These are phyloP conservation scores for Colletotrichum lini DNA, from an alignment of 2,329 filamentous ascomycete genomes.

Conservation along the genomic window DNA sequence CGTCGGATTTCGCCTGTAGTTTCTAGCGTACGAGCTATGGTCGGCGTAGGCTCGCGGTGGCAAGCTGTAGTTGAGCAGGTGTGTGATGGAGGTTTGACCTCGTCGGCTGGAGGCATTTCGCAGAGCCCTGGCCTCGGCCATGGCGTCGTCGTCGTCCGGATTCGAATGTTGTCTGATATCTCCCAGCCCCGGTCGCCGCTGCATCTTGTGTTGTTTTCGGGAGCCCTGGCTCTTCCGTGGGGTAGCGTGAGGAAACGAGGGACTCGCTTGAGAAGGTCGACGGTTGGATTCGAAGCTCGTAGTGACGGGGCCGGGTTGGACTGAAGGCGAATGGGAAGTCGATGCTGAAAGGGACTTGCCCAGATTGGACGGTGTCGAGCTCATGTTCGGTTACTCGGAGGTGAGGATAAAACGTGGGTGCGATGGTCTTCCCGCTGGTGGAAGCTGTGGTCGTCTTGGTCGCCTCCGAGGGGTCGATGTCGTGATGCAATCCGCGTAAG, in stretches of 20 bases:
- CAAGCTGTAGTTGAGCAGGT: slow-evolving; percentile 91
- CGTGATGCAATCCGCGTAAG: slow-evolving; percentile 30
- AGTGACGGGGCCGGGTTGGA: slow-evolving; percentile 59
- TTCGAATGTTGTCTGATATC: slow-evolving; percentile 51
- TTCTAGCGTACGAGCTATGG: slow-evolving; percentile 65
- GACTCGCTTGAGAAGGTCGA: slow-evolving; percentile 58
- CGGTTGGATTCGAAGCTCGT: slow-evolving; percentile 66
- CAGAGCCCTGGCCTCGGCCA: slow-evolving; percentile 81
- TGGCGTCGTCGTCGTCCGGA: slow-evolving; percentile 85
- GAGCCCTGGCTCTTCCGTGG: slow-evolving; percentile 83
- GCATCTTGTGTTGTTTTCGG: slow-evolving; percentile 87
- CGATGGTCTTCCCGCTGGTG: slow-evolving; percentile 13
- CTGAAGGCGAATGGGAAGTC: slow-evolving; percentile 57
- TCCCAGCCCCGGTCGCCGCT: slow-evolving; percentile 75
- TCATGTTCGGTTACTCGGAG: slow-evolving; percentile 43
- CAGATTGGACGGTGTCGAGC: slow-evolving; percentile 54
- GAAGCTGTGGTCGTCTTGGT: slow-evolving; percentile 19
- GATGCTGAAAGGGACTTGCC: slow-evolving; percentile 68
- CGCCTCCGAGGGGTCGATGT: slow-evolving; percentile 9
- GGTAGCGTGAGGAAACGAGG: slow-evolving; percentile 55
- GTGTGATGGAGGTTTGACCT: slow-evolving; percentile 96
- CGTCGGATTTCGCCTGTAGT: slow-evolving; percentile 79
- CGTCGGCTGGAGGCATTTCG: slow-evolving; percentile 78
- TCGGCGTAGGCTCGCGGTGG: slow-evolving; percentile 79
- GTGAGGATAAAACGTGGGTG: background rate